Percentiles rank a stretch among this genome's conserved stretches.
phyloP scores from a whole-genome alignment of 495 filamentous ascomycete genomes.

The Podospora didyma region DNA sequence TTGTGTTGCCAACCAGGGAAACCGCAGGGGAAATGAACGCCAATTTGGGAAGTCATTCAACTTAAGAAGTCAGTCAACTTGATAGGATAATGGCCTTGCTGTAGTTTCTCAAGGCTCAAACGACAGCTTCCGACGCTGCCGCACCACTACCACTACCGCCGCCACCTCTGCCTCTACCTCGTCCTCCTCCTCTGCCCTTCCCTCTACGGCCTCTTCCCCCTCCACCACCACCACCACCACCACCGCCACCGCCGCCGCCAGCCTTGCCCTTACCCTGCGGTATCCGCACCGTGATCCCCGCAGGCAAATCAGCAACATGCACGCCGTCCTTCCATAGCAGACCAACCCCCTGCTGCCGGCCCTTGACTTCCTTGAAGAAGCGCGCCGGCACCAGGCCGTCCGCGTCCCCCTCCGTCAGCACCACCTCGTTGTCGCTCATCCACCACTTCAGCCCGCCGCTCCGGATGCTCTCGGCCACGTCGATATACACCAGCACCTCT shows the following conservation, averaged over 20 bases:
- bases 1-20: no score
- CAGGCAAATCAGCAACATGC: slow-evolving; percentile 54
- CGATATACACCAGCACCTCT: slow-evolving; percentile 75
- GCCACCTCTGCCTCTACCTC: background rate
- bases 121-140: background rate
- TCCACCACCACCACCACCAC: slow-evolving; percentile 11
- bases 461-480: slow-evolving; percentile 61
- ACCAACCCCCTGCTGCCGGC: slow-evolving; percentile 54
- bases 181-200: slow-evolving; percentile 3
- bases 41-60: no score
- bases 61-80: no score
- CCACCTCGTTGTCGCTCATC: slow-evolving; percentile 80
- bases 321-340: slow-evolving; percentile 63
- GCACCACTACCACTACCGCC: background rate
- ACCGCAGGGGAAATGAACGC: no score
- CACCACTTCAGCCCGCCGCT: slow-evolving; percentile 73
- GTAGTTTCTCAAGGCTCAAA: no score
- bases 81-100: no score
- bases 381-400: slow-evolving; percentile 39
- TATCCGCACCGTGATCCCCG: slow-evolving; percentile 33
- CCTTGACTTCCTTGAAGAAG: slow-evolving; percentile 54
- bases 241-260: slow-evolving; percentile 21
- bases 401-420: slow-evolving; percentile 48
- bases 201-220: background rate
- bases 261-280: slow-evolving; percentile 44